Conservation (phyloP, 2,329 filamentous ascomycete species). For the Boeremia lycopersici region DNA sequence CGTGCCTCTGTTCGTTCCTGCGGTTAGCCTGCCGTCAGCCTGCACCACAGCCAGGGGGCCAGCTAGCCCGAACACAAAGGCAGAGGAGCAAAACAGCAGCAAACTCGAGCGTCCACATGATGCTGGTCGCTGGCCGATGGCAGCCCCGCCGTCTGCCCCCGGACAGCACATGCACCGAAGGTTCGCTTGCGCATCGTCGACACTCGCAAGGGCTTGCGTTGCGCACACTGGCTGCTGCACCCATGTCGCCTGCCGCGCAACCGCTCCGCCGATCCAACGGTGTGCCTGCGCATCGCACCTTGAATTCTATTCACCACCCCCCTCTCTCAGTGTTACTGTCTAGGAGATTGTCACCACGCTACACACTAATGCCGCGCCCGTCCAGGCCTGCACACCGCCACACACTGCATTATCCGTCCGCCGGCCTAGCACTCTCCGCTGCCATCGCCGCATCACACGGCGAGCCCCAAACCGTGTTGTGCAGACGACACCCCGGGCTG, state of each 20-base stretch:
- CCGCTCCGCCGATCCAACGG: neutral
- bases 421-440: neutral
- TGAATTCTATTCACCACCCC: neutral
- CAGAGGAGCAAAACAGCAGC: neutral
- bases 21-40: slow-evolving; percentile 10
- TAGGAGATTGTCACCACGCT: too few relatives aligned
- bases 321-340: neutral
- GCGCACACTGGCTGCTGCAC: slow-evolving; percentile 3
- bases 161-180: neutral
- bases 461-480: slow-evolving; percentile 5
- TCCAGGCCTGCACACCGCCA: slow-evolving; percentile 15
- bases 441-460: slow-evolving; percentile 14
- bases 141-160: too few relatives aligned
- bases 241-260: slow-evolving; percentile 2
- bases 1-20: slow-evolving; percentile 7
- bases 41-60: neutral
- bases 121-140: neutral
- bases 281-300: slow-evolving; percentile 14
- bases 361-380: slow-evolving; percentile 6
- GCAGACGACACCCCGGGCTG: neutral
- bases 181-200: neutral
- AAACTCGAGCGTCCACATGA: slow-evolving; percentile 1
- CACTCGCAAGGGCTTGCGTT: too few relatives aligned
- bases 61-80: neutral
- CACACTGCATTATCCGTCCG: neutral